phyloP scores from a whole-genome alignment of 2,329 filamentous ascomycete genomes.

The Colletotrichum costaricense region DNA sequence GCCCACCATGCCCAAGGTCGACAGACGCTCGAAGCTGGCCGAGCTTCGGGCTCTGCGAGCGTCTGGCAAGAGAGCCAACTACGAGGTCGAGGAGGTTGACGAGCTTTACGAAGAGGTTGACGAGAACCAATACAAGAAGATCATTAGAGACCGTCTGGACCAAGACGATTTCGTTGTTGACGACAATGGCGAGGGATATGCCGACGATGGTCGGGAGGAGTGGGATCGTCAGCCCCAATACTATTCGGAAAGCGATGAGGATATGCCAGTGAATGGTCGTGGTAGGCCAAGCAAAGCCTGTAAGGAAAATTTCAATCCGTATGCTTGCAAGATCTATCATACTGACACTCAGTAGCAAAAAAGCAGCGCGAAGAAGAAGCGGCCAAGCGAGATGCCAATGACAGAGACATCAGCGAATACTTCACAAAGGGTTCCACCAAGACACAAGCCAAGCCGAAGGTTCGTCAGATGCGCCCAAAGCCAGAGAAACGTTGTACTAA shows the following conservation, averaged over 20 bases:
- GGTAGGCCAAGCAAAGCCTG: slow-evolving; percentile 64
- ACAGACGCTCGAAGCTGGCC: slow-evolving; percentile 69
- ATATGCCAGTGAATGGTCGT: slow-evolving; percentile 59
- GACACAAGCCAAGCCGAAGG: slow-evolving; percentile 83
- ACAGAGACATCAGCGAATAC: slow-evolving; percentile 93
- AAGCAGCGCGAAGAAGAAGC: slow-evolving; percentile 89
- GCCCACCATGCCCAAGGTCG: slow-evolving; percentile 54
- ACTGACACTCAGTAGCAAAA: slow-evolving; percentile 71
- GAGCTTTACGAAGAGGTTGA: slow-evolving; percentile 96
- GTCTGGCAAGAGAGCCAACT: slow-evolving; percentile 90
- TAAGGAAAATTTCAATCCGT: slow-evolving; percentile 43
- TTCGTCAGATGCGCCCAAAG: slow-evolving; percentile 48
- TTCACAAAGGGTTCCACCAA: slow-evolving; percentile 82
- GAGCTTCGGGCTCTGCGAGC: slow-evolving; percentile 87
- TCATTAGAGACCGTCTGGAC: slow-evolving; percentile 88
- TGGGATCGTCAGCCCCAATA: slow-evolving; percentile 80
- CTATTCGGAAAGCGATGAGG: slow-evolving; percentile 81
- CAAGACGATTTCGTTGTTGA: slow-evolving; percentile 98
- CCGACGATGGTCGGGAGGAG: slow-evolving; percentile 94
- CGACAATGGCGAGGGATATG: slow-evolving; percentile 97
- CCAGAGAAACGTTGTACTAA: not conserved
- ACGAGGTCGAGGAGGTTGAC: slow-evolving; percentile 85
- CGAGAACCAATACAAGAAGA: slow-evolving; percentile 96
- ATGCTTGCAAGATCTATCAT: not conserved
- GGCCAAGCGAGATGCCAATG: slow-evolving; percentile 85